Conservation (phyloP, 192 early-diverging fungal species). For the Neocallimastix lanati region DNA sequence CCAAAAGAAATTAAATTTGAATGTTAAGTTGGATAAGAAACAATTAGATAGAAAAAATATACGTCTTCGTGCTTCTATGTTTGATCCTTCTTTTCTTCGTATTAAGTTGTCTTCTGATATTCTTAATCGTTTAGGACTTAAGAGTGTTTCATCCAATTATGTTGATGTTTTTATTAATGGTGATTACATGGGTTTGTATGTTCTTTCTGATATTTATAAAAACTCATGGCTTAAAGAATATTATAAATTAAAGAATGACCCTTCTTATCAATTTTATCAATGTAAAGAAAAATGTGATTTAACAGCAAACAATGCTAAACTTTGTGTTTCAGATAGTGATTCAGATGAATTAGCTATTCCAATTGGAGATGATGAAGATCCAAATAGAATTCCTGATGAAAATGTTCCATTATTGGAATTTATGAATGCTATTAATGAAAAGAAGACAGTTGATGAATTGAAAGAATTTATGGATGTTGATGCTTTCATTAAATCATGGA, state of each 20-base stretch:
- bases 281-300: neutral
- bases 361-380: neutral
- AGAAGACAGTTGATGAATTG: neutral
- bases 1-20: neutral
- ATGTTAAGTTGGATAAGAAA: neutral
- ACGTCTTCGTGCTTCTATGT: neutral
- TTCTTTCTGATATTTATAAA: neutral
- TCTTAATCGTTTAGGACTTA: neutral
- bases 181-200: neutral
- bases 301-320: neutral
- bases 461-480: neutral
- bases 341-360: neutral
- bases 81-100: neutral
- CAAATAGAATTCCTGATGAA: neutral
- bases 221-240: neutral
- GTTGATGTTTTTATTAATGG: neutral
- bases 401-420: neutral
- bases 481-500: neutral
- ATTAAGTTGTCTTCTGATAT: neutral
- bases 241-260: neutral
- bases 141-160: neutral
- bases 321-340: neutral
- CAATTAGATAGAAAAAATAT: neutral
- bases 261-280: neutral
- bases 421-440: neutral